Evolutionary conservation across 495 filamentous ascomycete genomes (phyloP).

Genomic region (Arthonia radiata): DNA sequence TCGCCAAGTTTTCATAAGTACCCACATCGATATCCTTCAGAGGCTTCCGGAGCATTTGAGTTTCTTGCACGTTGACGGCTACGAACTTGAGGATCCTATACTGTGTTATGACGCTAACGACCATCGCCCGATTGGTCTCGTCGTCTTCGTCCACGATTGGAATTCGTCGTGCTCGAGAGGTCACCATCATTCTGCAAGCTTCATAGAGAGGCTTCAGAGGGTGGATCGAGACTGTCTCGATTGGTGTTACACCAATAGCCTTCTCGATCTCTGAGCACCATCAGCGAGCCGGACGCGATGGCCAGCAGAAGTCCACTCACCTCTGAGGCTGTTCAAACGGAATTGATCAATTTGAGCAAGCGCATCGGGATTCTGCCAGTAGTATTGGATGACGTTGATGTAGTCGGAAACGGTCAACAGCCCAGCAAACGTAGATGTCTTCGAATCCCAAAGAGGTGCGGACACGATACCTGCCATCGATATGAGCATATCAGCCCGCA

Average conservation of each 20-base stretch:
- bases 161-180: slow-evolving; percentile 77
- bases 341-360: slow-evolving; percentile 82
- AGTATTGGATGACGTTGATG: slow-evolving; percentile 98
- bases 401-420: slow-evolving; percentile 90
- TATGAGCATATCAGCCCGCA: slow-evolving; percentile 4
- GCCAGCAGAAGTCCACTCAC: too few species aligned
- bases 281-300: too few species aligned
- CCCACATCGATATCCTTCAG: slow-evolving; percentile 68
- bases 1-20: slow-evolving; percentile 55
- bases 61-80: slow-evolving; percentile 85
- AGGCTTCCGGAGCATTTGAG: slow-evolving; percentile 68
- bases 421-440: slow-evolving; percentile 78
- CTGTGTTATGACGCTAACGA: slow-evolving; percentile 90
- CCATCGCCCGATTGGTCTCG: slow-evolving; percentile 77
- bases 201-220: slow-evolving; percentile 78
- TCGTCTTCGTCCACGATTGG: slow-evolving; percentile 86
- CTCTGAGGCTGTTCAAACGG: slow-evolving; percentile 73
- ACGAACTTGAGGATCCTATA: slow-evolving; percentile 98
- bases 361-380: slow-evolving; percentile 89
- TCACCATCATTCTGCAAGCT: slow-evolving; percentile 82
- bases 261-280: slow-evolving; percentile 58
- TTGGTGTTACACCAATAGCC: slow-evolving; percentile 68
- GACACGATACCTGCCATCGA: slow-evolving; percentile 66
- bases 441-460: slow-evolving; percentile 91
- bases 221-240: slow-evolving; percentile 89